Conservation (phyloP, 225 moss, liverwort and hornwort genomes). For the Lunularia cruciata region DNA sequence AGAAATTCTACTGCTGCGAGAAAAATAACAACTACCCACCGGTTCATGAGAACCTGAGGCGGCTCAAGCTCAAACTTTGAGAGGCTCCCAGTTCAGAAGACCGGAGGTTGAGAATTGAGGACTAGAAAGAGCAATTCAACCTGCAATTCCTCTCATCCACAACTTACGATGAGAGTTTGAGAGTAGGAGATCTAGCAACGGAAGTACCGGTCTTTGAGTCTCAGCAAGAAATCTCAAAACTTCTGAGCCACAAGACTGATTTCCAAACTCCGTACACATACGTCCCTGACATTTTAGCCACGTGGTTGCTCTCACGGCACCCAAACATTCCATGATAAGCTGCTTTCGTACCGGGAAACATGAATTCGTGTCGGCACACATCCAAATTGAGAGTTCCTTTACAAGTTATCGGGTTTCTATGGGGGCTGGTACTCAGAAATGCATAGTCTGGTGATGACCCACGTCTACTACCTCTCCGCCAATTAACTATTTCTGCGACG, state of each 20-base stretch:
- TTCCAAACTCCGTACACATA: no score
- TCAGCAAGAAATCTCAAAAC: neutral
- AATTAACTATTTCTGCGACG: no score
- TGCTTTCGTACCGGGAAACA: no score
- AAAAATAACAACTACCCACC: no score
- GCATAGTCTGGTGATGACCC: conserved; percentile 5
- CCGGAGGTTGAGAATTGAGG: neutral
- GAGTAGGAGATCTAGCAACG: neutral
- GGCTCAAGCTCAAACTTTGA: neutral
- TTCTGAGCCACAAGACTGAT: no score
- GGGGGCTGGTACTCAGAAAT: neutral
- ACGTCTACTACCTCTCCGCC: conserved; percentile 12
- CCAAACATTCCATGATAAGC: no score
- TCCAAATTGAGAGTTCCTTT: no score
- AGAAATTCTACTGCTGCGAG: no score
- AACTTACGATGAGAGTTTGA: neutral
- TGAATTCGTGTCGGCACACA: no score
- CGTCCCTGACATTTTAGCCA: no score
- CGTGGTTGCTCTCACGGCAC: no score
- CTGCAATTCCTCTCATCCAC: conserved; percentile 5
- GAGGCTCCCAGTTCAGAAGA: neutral
- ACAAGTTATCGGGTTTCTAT: neutral
- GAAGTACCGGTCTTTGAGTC: neutral
- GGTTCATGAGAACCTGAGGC: neutral
- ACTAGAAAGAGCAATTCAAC: neutral